A percentile compares a stretch with the other conserved stretches of the same genome.
phyloP scores from a whole-genome alignment of 495 filamentous ascomycete genomes.

The Talaromyces trachyspermus region DNA sequence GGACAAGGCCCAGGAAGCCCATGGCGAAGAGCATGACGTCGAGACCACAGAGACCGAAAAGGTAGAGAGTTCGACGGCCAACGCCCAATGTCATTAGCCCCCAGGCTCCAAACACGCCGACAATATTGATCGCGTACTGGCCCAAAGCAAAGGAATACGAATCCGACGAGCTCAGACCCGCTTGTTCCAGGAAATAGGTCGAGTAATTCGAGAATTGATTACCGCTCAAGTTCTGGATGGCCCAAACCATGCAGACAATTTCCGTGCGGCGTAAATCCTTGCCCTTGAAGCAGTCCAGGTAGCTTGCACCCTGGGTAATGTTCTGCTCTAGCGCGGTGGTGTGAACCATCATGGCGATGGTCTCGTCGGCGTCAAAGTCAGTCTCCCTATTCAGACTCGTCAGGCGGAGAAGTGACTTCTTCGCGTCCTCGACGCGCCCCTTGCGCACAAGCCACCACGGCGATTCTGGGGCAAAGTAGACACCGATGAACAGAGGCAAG shows the following conservation, averaged over 20 bases:
- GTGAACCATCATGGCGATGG: slow-evolving; percentile 78
- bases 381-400: slow-evolving; percentile 49
- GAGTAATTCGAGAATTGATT: slow-evolving; percentile 77
- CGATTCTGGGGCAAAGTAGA: slow-evolving; percentile 65
- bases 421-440: slow-evolving; percentile 60
- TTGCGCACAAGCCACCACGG: slow-evolving; percentile 80
- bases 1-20: slow-evolving; percentile 64
- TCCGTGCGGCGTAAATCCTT: slow-evolving; percentile 68
- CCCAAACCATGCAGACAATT: slow-evolving; percentile 75
- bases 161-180: slow-evolving; percentile 50
- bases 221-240: slow-evolving; percentile 72
- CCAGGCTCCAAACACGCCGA: slow-evolving; percentile 67
- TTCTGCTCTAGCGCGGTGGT: slow-evolving; percentile 68
- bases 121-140: slow-evolving; percentile 69
- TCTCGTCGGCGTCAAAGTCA: slow-evolving; percentile 66
- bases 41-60: slow-evolving; percentile 60
- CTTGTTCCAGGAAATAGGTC: slow-evolving; percentile 70
- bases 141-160: slow-evolving; percentile 67
- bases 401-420: slow-evolving; percentile 57
- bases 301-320: slow-evolving; percentile 60
- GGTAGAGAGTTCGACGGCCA: slow-evolving; percentile 64
- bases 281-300: slow-evolving; percentile 69
- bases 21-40: slow-evolving; percentile 62
- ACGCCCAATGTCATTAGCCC: slow-evolving; percentile 60
- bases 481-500: slow-evolving; percentile 61